phyloP scores from a whole-genome alignment of 2,329 filamentous ascomycete genomes.

The Sporothrix phasma region DNA sequence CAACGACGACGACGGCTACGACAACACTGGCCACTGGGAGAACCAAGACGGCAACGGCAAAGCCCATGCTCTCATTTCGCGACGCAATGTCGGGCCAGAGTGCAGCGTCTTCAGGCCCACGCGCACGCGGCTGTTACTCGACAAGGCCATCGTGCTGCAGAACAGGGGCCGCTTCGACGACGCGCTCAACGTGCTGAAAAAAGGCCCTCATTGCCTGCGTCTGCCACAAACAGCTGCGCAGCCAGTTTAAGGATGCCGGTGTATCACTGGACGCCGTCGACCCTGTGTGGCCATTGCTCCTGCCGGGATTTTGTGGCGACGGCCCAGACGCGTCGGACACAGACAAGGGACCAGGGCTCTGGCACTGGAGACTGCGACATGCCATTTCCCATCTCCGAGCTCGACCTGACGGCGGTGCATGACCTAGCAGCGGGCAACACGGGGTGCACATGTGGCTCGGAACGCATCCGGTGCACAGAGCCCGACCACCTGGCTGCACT shows the following conservation, averaged over 20 bases:
- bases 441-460: conserved; percentile 17
- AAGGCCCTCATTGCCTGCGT: conserved; percentile 13
- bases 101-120: neutral
- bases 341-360: neutral
- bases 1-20: neutral
- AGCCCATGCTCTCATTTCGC: conserved; percentile 3
- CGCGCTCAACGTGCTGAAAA: neutral
- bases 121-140: neutral
- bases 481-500: conserved; percentile 11
- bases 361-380: neutral
- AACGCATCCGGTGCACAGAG: conserved; percentile 10
- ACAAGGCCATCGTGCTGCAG: neutral
- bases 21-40: neutral
- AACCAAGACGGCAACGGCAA: neutral
- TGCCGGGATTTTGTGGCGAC: conserved; percentile 18
- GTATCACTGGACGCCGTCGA: conserved; percentile 11
- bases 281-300: conserved; percentile 13
- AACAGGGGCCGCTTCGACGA: neutral
- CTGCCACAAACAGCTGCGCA: conserved; percentile 6
- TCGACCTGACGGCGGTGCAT: conserved; percentile 16
- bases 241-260: conserved; percentile 9
- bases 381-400: conserved; percentile 9
- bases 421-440: neutral
- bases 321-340: conserved; percentile 11
- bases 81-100: neutral